These are phyloP conservation scores for Cercospora citrullina DNA, from an alignment of 2,329 filamentous ascomycete genomes.

Conservation along the genomic window DNA sequence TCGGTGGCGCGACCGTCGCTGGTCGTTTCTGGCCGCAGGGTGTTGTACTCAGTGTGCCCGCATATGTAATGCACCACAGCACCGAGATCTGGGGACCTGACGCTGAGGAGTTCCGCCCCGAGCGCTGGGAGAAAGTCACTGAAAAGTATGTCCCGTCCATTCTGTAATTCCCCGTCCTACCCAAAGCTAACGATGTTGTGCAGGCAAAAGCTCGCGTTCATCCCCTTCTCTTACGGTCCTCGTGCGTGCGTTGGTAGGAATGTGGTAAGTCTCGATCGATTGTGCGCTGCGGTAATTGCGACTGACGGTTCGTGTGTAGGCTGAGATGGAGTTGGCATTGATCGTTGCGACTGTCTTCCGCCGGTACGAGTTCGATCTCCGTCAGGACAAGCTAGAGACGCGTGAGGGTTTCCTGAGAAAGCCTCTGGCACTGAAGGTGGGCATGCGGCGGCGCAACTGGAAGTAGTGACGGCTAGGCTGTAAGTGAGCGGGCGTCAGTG, in stretches of 20 bases:
- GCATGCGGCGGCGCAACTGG: slow-evolving; percentile 28
- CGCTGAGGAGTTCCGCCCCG: slow-evolving; percentile 44
- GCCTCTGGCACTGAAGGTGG: slow-evolving; percentile 35
- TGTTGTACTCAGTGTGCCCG: slow-evolving; percentile 43
- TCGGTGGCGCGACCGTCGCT: slow-evolving; percentile 63
- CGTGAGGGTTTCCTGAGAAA: slow-evolving; percentile 41
- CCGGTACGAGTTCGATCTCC: slow-evolving; percentile 40
- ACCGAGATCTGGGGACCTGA: slow-evolving; percentile 45
- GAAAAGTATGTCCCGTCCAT: slow-evolving; percentile 30
- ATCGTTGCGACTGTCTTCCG: slow-evolving; percentile 43
- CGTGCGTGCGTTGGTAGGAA: slow-evolving; percentile 48
- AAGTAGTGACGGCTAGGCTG: slow-evolving; percentile 1
- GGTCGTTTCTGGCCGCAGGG: slow-evolving; percentile 66
- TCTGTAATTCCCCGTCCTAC: neutral
- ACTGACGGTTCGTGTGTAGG: slow-evolving; percentile 24
- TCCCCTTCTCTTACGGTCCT: slow-evolving; percentile 47
- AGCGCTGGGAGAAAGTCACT: slow-evolving; percentile 44
- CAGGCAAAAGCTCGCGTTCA: slow-evolving; percentile 43
- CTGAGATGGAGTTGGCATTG: slow-evolving; percentile 45
- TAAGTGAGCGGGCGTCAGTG: neutral
- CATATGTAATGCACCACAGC: slow-evolving; percentile 46
- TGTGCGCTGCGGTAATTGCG: slow-evolving; percentile 35
- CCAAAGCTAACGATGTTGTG: neutral
- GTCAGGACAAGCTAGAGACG: slow-evolving; percentile 39
- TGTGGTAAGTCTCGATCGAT: slow-evolving; percentile 30